phyloP scores from a whole-genome alignment of 108 stramenopile genomes.

The Nitzschia putrida region DNA sequence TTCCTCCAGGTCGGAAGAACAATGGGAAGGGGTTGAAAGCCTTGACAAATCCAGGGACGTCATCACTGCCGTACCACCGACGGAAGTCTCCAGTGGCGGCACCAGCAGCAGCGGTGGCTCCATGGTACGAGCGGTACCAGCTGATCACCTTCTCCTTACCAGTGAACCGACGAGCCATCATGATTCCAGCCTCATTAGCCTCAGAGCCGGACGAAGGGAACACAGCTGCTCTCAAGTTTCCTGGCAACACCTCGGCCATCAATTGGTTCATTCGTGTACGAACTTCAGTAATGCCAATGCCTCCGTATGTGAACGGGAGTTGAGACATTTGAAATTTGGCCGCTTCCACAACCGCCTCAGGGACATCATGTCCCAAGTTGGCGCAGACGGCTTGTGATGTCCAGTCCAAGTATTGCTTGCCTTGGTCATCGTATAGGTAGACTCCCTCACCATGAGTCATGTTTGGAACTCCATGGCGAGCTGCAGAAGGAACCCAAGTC shows the following conservation, averaged over 20 bases:
- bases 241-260: constrained; percentile 61
- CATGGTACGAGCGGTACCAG: constrained; percentile 88
- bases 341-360: constrained; percentile 46
- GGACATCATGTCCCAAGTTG: constrained; percentile 63
- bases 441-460: constrained; percentile 68
- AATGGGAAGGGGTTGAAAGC: constrained; percentile 61
- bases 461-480: constrained; percentile 48
- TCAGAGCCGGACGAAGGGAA: constrained; percentile 95
- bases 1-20: constrained; percentile 53
- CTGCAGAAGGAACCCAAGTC: constrained; percentile 58
- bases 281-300: constrained; percentile 58
- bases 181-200: constrained; percentile 95
- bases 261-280: constrained; percentile 54
- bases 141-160: constrained; percentile 63
- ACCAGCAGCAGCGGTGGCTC: constrained; percentile 86
- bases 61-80: constrained; percentile 52
- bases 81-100: constrained; percentile 88
- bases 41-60: constrained; percentile 58
- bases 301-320: constrained; percentile 60
- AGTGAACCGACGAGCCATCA: constrained; percentile 87
- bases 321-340: constrained; percentile 47
- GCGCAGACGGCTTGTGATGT: constrained; percentile 74
- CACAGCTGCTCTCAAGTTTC: constrained; percentile 74
- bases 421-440: constrained; percentile 60
- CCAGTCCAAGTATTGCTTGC: constrained; percentile 71